phyloP scores from a whole-genome alignment of 495 filamentous ascomycete species.

The Aspergillus taichungensis region DNA sequence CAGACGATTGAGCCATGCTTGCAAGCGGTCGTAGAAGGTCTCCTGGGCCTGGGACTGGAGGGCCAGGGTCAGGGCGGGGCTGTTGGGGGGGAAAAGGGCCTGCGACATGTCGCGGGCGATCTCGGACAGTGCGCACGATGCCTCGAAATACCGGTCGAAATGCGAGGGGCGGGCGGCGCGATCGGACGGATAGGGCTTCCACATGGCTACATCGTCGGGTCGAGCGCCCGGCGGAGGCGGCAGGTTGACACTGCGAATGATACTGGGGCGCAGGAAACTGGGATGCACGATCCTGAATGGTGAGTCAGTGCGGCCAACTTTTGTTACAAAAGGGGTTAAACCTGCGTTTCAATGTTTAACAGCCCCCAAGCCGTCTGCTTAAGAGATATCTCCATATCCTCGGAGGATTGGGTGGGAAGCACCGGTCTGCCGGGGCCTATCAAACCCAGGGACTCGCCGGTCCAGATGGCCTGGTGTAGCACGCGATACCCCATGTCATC shows the following conservation, averaged over 20 bases:
- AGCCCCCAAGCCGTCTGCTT: slow-evolving; percentile 35
- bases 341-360: slow-evolving; percentile 39
- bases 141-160: slow-evolving; percentile 30
- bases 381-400: slow-evolving; percentile 29
- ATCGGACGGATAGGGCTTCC: slow-evolving; percentile 35
- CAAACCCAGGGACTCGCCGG: slow-evolving; percentile 29
- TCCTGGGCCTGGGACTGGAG: slow-evolving; percentile 20
- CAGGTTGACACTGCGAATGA: slow-evolving; percentile 30
- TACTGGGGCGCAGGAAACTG: slow-evolving; percentile 30
- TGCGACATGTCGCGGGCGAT: slow-evolving; percentile 37
- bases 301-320: neutral
- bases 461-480: slow-evolving; percentile 34
- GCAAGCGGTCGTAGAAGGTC: slow-evolving; percentile 24
- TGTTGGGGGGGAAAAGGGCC: slow-evolving; percentile 23
- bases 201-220: slow-evolving; percentile 14
- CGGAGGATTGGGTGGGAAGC: slow-evolving; percentile 14
- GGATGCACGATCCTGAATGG: slow-evolving; percentile 30
- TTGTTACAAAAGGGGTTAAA: neutral
- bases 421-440: slow-evolving; percentile 18
- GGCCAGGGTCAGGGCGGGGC: neutral
- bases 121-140: slow-evolving; percentile 31
- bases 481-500: slow-evolving; percentile 36
- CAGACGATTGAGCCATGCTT: slow-evolving; percentile 25
- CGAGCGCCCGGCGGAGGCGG: slow-evolving; percentile 11
- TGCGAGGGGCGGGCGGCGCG: slow-evolving; percentile 23